phyloP scores from a whole-genome alignment of 768 basidiomycete genomes.

The Podaxis sp. region DNA sequence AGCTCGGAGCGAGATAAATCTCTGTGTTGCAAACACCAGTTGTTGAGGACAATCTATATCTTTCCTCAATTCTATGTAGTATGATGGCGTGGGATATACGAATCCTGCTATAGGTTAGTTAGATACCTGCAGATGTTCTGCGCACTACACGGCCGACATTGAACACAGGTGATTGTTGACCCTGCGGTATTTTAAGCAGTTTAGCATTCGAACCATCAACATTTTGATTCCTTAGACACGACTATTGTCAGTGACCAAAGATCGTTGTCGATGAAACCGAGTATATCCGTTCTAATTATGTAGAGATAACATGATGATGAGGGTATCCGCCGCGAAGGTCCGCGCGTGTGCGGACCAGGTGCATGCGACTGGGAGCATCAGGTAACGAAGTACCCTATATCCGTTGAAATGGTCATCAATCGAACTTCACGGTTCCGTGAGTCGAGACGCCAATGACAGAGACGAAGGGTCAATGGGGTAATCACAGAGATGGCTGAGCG shows the following conservation, averaged over 20 bases:
- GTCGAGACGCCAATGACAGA: background rate
- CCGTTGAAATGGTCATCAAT: background rate
- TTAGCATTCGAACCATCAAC: background rate
- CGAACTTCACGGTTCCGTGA: background rate
- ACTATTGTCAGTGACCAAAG: background rate
- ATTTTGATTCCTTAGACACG: background rate
- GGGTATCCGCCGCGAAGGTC: background rate
- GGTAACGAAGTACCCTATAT: background rate
- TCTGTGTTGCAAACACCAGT: too few relatives aligned
- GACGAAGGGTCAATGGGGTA: background rate
- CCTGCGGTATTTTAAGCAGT: background rate
- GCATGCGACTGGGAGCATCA: background rate
- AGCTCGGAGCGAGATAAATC: too few relatives aligned
- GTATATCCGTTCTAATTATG: background rate
- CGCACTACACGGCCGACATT: too few relatives aligned
- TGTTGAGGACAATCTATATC: too few relatives aligned
- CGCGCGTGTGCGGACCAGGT: background rate
- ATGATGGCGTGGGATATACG: too few relatives aligned
- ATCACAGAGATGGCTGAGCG: background rate
- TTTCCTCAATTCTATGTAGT: too few relatives aligned
- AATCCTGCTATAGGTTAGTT: too few relatives aligned
- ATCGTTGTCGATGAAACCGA: background rate
- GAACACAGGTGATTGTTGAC: background rate
- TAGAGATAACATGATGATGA: conserved; percentile 2
- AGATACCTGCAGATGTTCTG: too few relatives aligned